Conservation (phyloP, 305 asterid species). For the Fraxinus xanthoxyloides region DNA sequence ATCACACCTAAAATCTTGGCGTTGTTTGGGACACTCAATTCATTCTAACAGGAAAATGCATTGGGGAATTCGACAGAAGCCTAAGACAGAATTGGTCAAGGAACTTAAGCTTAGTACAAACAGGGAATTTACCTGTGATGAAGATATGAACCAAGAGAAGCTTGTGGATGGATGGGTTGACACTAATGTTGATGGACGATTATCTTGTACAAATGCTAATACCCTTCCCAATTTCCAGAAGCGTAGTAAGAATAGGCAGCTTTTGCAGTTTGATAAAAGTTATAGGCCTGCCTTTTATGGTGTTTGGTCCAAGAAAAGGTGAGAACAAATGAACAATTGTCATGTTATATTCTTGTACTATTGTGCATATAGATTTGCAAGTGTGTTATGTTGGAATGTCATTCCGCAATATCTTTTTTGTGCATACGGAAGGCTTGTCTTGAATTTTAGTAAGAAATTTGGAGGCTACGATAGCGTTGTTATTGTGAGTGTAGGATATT, state of each 20-base stretch:
- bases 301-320: constrained; percentile 77
- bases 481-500: neutral
- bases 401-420: neutral
- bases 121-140: constrained; percentile 50
- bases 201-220: constrained; percentile 29
- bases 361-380: neutral
- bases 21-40: constrained; percentile 30
- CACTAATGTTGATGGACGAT: constrained; percentile 30
- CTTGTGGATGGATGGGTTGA: constrained; percentile 58
- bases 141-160: constrained; percentile 48
- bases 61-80: constrained; percentile 84
- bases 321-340: constrained; percentile 3
- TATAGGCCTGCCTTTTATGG: constrained; percentile 96
- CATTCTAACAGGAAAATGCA: constrained; percentile 46
- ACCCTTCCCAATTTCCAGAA: constrained; percentile 31
- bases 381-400: neutral
- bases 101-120: constrained; percentile 77
- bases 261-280: constrained; percentile 90
- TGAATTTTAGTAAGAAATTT: neutral
- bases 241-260: constrained; percentile 41
- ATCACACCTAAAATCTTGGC: constrained; percentile 74
- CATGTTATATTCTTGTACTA: neutral
- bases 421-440: neutral
- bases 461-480: neutral
- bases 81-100: constrained; percentile 71